Evolutionary conservation across 805 yeast genomes (phyloP).

Genomic region (Debaryomyces prosopidis): DNA sequence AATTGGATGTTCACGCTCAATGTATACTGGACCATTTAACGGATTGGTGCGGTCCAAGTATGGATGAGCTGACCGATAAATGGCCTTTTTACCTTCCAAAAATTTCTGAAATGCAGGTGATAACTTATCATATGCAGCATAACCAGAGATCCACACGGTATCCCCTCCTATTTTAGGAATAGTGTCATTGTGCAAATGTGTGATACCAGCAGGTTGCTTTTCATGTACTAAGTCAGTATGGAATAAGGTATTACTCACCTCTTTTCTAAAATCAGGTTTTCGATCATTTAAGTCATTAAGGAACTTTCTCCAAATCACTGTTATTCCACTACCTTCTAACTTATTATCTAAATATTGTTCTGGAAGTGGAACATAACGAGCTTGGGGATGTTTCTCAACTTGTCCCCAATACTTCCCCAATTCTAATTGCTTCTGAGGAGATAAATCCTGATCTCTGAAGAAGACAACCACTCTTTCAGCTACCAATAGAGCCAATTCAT

Average conservation of each 20-base stretch:
- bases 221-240: constrained; percentile 41
- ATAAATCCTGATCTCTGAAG: constrained; percentile 31
- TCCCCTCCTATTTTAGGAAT: constrained; percentile 56
- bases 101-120: constrained; percentile 51
- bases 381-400: constrained; percentile 32
- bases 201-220: constrained; percentile 36
- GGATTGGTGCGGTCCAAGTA: constrained; percentile 46
- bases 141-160: constrained; percentile 57
- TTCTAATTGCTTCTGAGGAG: constrained; percentile 31
- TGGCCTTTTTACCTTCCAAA: constrained; percentile 53
- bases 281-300: constrained; percentile 22
- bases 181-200: constrained; percentile 38
- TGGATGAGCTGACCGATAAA: constrained; percentile 42
- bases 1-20: constrained; percentile 60
- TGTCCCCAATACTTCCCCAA: constrained; percentile 28
- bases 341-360: too few species aligned
- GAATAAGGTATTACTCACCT: constrained; percentile 26
- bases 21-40: constrained; percentile 45
- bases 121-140: constrained; percentile 56
- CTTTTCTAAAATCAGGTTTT: constrained; percentile 27
- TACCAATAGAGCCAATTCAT: constrained; percentile 28
- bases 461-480: constrained; percentile 33
- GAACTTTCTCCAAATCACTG: constrained; percentile 44
- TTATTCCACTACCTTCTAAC: too few species aligned
- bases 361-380: constrained; percentile 21